Conservation (phyloP, 2,329 filamentous ascomycete species). For the Trichoderma aggressivum region DNA sequence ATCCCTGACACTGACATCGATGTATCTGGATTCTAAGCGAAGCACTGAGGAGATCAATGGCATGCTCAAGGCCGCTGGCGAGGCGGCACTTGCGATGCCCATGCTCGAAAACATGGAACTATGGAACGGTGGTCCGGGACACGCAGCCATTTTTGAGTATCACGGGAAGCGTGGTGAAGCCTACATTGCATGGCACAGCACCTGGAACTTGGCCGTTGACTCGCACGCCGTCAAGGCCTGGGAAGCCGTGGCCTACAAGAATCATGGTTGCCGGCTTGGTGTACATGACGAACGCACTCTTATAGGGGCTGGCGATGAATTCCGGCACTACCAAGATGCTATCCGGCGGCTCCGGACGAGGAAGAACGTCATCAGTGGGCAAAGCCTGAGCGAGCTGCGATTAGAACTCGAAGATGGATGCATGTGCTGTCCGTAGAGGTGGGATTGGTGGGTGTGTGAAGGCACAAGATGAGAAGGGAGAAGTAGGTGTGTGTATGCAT, state of each 20-base stretch:
- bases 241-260: neutral
- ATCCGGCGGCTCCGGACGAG: neutral
- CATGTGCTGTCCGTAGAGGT: neutral
- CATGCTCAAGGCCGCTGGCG: neutral
- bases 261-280: neutral
- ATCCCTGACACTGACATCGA: conserved; percentile 5
- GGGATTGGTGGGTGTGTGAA: neutral
- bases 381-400: neutral
- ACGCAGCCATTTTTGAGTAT: conserved; percentile 4
- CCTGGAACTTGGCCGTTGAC: neutral
- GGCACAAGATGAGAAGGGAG: neutral
- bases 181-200: neutral
- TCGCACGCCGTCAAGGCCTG: neutral
- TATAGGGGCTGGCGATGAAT: neutral
- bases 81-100: neutral
- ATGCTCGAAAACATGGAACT: conserved; percentile 3
- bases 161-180: neutral
- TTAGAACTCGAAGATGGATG: neutral
- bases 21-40: neutral
- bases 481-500: neutral
- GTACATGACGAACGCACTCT: neutral
- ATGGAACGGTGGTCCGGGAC: conserved; percentile 8
- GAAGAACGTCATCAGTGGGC: neutral
- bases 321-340: neutral
- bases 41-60: neutral